Conservation (phyloP, 2,329 filamentous ascomycete genomes). For the Curvularia sp. region DNA sequence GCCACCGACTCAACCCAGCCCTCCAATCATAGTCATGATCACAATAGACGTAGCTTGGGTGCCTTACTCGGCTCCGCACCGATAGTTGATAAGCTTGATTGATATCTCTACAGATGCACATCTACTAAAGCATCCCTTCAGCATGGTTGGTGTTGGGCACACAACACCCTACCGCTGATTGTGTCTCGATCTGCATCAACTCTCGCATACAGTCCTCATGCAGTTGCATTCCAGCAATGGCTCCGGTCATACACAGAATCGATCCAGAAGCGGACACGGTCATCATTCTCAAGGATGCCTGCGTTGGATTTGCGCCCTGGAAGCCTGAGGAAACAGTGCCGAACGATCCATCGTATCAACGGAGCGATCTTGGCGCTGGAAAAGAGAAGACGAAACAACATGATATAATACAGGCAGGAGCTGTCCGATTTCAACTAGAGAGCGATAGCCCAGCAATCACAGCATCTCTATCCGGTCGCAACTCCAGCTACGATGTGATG, state of each 20-base stretch:
- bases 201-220: background rate
- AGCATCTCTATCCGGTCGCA: background rate
- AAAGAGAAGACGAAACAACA: too few relatives aligned
- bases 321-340: background rate
- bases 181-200: background rate
- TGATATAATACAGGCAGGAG: background rate
- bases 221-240: background rate
- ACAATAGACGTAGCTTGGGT: background rate
- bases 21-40: background rate
- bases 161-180: background rate
- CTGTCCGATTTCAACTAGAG: background rate
- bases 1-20: background rate
- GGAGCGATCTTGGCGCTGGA: background rate
- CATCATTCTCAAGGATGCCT: background rate
- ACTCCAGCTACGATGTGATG: background rate
- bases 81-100: background rate
- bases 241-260: background rate
- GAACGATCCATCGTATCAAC: background rate
- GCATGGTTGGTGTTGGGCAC: background rate
- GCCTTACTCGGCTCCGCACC: background rate
- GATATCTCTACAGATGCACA: background rate
- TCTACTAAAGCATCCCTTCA: background rate
- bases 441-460: background rate
- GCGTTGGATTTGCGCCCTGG: conserved; percentile 3
- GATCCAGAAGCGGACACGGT: conserved; percentile 9